phyloP scores from a whole-genome alignment of 2,329 filamentous ascomycete genomes.

The Pestalotiopsis sp. region DNA sequence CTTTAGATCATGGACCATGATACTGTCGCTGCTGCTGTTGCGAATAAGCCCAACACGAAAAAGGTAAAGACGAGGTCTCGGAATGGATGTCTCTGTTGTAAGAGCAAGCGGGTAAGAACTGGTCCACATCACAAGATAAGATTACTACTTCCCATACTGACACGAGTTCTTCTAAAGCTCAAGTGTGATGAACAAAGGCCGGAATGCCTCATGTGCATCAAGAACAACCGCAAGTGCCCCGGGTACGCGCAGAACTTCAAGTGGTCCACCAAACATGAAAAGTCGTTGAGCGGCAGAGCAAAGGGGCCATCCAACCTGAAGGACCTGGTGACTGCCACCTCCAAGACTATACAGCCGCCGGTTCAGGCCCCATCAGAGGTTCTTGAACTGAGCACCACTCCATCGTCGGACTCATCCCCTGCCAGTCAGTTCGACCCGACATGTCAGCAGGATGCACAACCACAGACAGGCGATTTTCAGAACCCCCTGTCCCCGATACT shows the following conservation, averaged over 20 bases:
- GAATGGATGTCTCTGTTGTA: slow-evolving; percentile 34
- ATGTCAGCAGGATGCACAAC: background rate
- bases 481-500: slow-evolving; percentile 8
- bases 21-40: background rate
- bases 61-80: slow-evolving; percentile 28
- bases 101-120: slow-evolving; percentile 27
- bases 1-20: slow-evolving; percentile 3
- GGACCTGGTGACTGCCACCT: slow-evolving; percentile 14
- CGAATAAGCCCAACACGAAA: slow-evolving; percentile 14
- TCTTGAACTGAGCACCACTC: background rate
- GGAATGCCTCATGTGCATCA: slow-evolving; percentile 31
- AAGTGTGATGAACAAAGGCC: slow-evolving; percentile 36
- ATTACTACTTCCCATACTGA: background rate
- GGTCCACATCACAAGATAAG: background rate
- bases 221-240: slow-evolving; percentile 30
- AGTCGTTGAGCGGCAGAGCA: slow-evolving; percentile 13
- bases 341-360: slow-evolving; percentile 9
- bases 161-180: slow-evolving; percentile 18
- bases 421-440: background rate
- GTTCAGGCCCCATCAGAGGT: background rate
- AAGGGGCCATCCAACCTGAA: slow-evolving; percentile 15
- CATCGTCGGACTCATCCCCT: background rate
- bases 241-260: slow-evolving; percentile 36
- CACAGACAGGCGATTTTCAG: background rate
- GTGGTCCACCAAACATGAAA: slow-evolving; percentile 46